phyloP scores from a whole-genome alignment of 1,284 basidiomycete species.

The Puccinia polysora region DNA sequence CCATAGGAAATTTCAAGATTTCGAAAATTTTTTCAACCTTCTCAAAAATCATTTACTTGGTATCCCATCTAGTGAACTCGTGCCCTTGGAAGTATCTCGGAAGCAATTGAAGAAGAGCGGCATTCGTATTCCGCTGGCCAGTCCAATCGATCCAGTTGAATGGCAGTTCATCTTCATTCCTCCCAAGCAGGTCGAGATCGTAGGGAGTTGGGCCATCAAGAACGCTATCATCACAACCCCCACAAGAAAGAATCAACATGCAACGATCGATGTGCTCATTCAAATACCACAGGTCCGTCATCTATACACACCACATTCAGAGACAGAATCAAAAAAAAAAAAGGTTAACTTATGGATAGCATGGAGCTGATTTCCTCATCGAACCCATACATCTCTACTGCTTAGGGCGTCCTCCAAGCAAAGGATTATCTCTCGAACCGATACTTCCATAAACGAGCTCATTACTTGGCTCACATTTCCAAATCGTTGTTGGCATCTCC shows the following conservation, averaged over 20 bases:
- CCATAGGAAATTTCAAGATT: constrained; percentile 8
- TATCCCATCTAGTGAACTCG: constrained; percentile 24
- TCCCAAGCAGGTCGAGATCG: constrained; percentile 49
- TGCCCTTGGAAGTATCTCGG: constrained; percentile 25
- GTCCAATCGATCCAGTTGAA: constrained; percentile 49
- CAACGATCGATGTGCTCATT: constrained; percentile 50
- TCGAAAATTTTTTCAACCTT: constrained; percentile 7
- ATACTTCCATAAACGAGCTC: constrained; percentile 87
- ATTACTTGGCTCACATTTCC: constrained; percentile 78
- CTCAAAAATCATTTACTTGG: constrained; percentile 17
- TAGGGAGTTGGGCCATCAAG: constrained; percentile 53
- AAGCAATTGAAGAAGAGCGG: constrained; percentile 45
- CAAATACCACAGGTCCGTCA: constrained; percentile 35
- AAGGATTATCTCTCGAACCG: constrained; percentile 88
- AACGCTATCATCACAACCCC: constrained; percentile 48
- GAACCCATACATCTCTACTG: constrained; percentile 9
- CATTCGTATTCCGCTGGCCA: constrained; percentile 50
- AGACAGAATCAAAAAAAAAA: background rate
- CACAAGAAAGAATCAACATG: constrained; percentile 50
- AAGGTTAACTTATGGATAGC: no score
- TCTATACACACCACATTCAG: background rate
- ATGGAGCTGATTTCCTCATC: background rate
- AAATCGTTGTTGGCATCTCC: constrained; percentile 58
- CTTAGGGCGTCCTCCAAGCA: constrained; percentile 74
- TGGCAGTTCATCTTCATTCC: constrained; percentile 51